Evolutionary conservation across 164 flowering plant species (phyloP), one percentile per base, ranked within the genome.

Genomic region (Akebia trifoliata): DNA sequence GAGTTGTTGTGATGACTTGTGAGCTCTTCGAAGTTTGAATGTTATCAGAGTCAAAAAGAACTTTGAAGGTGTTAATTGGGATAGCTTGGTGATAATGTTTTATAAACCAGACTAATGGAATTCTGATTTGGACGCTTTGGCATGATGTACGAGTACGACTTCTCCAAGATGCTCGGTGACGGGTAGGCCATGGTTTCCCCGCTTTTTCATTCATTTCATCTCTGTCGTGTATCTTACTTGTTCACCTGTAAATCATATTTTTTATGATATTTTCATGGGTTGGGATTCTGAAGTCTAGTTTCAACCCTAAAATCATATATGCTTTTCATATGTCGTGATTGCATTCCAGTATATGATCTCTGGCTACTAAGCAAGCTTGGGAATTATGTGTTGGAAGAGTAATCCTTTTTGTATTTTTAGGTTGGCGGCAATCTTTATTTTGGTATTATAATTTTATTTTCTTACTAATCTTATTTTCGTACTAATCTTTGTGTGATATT

Each of bases 1-100:
- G 95, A 87, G 18, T 28, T 93, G 70, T 77, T 85, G 70, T 92
- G 79, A 92, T 44, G 31, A 28, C 5, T 61, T 38, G 10, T 22
- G 43, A 57, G 34, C 32, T 46, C 51, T 42, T 60, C 31, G 55
- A 32, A 44, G 39, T 31, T 57, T 28, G 52, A 42, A 29, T 9
- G n/a, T 8, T 31, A 30, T 37, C 44, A 52, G 47, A 40, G n/a
- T 51, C 22, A 37, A 55, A 20, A 46, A 59, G 45, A 40, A 40
- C 25, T 5, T 8, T 6, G 14, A 9, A 2, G 43, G 47, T 21
- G 51, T 2, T 45, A 14, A 8, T 30, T 50, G 34, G n/a, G 30
- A 24, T 53, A 25, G 69, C 31, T 39, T 53, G 36, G 46, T 35
- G 6, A 10, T 45, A 54, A 43, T 57, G 63, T 48, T 34, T 38